A percentile compares a stretch with the other conserved stretches of the same genome.
Conservation (phyloP, 192 early-diverging fungal species). For the Geranomyces variabilis region DNA sequence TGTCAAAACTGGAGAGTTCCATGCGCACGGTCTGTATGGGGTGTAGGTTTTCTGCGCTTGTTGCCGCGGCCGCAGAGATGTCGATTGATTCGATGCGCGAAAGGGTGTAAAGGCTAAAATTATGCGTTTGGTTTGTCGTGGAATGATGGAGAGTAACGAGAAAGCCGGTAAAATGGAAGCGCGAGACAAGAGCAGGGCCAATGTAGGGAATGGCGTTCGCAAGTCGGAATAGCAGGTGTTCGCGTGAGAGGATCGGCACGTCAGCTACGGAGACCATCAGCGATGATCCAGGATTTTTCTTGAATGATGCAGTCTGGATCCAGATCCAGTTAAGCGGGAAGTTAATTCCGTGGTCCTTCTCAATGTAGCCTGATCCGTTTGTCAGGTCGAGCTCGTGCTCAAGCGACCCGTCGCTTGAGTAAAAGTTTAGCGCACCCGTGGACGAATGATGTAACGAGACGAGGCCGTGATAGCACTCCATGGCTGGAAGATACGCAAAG, state of each 20-base stretch:
- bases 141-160: conserved; percentile 11
- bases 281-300: background rate
- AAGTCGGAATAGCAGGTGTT: background rate
- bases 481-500: conserved; percentile 6
- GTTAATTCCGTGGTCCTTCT: conserved; percentile 18
- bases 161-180: conserved; percentile 3
- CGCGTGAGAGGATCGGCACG: background rate
- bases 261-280: conserved; percentile 17
- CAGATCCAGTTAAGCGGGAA: conserved; percentile 19
- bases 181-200: background rate
- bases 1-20: background rate
- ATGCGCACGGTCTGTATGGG: background rate
- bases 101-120: conserved; percentile 16
- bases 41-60: background rate
- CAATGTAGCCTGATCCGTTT: conserved; percentile 5
- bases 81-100: background rate
- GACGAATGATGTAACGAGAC: background rate
- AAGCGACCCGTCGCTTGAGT: background rate
- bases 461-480: conserved; percentile 17
- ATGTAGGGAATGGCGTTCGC: background rate
- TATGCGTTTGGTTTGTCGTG: background rate
- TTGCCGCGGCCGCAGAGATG: background rate
- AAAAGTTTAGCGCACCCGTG: background rate
- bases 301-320: conserved; percentile 11
- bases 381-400: conserved; percentile 9